phyloP scores from a whole-genome alignment of 129 eudicot genomes.

The Artemisia annua region DNA sequence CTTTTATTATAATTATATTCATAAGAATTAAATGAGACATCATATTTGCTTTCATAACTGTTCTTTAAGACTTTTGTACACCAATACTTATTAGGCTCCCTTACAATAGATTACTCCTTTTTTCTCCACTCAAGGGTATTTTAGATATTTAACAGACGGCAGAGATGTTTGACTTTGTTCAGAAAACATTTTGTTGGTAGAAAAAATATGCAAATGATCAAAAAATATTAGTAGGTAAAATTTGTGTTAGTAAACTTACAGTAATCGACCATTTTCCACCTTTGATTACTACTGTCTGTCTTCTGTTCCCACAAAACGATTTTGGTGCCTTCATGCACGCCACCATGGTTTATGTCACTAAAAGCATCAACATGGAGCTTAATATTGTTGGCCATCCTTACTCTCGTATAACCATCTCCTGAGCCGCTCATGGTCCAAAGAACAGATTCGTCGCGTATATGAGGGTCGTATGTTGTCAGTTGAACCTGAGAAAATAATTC shows the following conservation, averaged over 20 bases:
- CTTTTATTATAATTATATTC: background rate
- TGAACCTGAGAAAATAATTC: slow-evolving; percentile 38
- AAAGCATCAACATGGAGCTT: slow-evolving; percentile 69
- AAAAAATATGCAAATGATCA: background rate
- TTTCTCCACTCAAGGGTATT: background rate
- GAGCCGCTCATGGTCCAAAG: slow-evolving; percentile 46
- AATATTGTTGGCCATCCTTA: slow-evolving; percentile 80
- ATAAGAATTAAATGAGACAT: background rate
- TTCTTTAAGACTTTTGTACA: too few species aligned
- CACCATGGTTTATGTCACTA: slow-evolving; percentile 72
- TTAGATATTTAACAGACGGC: background rate
- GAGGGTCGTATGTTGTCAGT: slow-evolving; percentile 58
- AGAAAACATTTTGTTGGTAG: background rate
- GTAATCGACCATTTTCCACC: slow-evolving; percentile 69
- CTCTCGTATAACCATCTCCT: slow-evolving; percentile 53
- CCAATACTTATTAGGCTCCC: too few species aligned
- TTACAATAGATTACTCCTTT: background rate
- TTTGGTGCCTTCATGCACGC: slow-evolving; percentile 74
- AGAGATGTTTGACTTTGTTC: background rate
- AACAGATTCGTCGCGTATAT: slow-evolving; percentile 64
- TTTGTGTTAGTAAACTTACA: slow-evolving; percentile 47
- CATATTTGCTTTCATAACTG: too few species aligned
- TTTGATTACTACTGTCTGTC: slow-evolving; percentile 71
- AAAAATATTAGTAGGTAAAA: background rate
- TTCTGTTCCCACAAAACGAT: slow-evolving; percentile 73